These are phyloP conservation scores for Setomelanomma holmii DNA, from an alignment of 2,329 filamentous ascomycete species.

Conservation along the genomic window DNA sequence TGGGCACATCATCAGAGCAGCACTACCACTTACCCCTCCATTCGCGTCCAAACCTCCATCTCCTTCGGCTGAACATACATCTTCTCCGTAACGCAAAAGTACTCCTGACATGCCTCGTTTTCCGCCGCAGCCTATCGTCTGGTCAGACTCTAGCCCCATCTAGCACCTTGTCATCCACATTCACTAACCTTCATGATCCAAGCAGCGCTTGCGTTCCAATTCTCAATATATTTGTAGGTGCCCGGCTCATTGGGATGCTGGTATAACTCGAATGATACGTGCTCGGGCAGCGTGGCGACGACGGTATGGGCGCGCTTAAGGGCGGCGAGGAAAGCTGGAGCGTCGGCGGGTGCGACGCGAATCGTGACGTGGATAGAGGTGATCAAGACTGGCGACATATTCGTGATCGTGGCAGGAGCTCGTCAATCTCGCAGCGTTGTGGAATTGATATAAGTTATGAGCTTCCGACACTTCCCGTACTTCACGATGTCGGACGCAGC, in stretches of 20 bases:
- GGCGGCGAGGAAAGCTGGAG: neutral
- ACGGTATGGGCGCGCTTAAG: neutral
- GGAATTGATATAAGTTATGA: too few species aligned
- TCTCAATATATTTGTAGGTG: neutral
- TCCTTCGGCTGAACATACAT: neutral
- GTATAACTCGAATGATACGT: neutral
- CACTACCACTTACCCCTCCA: neutral
- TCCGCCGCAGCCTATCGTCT: neutral
- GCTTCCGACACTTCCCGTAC: too few species aligned
- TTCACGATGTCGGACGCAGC: too few species aligned
- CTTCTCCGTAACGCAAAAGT: neutral
- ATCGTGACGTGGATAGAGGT: neutral
- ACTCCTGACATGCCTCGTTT: neutral
- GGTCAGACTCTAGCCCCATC: neutral
- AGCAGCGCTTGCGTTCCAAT: neutral
- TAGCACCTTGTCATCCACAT: neutral
- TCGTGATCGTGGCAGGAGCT: neutral
- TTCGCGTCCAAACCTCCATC: neutral
- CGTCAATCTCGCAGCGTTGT: too few species aligned
- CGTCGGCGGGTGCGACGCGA: neutral
- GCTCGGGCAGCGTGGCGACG: neutral
- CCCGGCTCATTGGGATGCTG: neutral
- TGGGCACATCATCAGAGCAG: neutral
- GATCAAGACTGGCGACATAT: neutral
- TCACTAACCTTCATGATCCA: neutral